phyloP scores from a whole-genome alignment of 2,329 filamentous ascomycete species.

The Raffaelea deltoideospora region DNA sequence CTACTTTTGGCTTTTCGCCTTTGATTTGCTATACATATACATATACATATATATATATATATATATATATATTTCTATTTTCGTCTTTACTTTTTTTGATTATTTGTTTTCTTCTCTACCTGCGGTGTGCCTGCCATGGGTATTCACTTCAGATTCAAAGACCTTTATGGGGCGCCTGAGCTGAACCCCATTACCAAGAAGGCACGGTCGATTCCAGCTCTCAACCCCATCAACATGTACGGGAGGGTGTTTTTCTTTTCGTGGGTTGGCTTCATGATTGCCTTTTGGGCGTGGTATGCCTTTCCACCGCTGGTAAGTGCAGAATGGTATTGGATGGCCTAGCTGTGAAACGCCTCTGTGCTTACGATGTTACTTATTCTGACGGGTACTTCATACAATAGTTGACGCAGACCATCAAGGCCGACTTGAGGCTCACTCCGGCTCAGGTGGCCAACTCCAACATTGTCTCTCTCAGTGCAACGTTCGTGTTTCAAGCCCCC shows the following conservation, averaged over 20 bases:
- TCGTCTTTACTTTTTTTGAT: neutral
- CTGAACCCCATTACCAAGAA: constrained; percentile 77
- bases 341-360: no score
- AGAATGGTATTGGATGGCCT: no score
- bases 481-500: constrained; percentile 25
- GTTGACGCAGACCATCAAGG: constrained; percentile 62
- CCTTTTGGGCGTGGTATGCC: constrained; percentile 86
- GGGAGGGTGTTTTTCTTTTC: constrained; percentile 84
- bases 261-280: constrained; percentile 73
- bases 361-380: neutral
- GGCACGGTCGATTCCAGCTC: constrained; percentile 60
- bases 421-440: constrained; percentile 57
- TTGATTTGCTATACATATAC: no score
- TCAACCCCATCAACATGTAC: constrained; percentile 68
- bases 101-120: neutral
- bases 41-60: no score
- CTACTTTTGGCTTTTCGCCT: no score
- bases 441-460: constrained; percentile 76
- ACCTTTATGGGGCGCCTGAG: constrained; percentile 43
- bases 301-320: constrained; percentile 73
- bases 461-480: constrained; percentile 64
- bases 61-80: no score
- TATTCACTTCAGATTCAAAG: constrained; percentile 18
- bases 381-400: constrained; percentile 12
- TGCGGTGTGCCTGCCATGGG: constrained; percentile 10